Conservation (phyloP, 495 filamentous ascomycete genomes). For the Barbatosphaeria neglecta region DNA sequence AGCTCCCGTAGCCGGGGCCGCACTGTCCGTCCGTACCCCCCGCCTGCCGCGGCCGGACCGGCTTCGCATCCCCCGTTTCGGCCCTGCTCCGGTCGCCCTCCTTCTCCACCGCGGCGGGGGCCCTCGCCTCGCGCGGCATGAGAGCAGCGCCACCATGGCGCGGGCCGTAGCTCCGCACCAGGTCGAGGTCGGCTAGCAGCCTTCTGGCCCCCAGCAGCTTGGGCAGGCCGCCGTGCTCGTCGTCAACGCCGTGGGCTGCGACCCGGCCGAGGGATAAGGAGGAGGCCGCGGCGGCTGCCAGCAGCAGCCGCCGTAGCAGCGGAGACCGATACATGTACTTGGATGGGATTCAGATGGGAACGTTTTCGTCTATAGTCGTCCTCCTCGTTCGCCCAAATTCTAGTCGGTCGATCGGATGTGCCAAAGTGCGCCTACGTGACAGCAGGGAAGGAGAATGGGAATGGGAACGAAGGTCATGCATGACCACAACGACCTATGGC, state of each 20-base stretch:
- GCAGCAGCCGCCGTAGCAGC: background rate
- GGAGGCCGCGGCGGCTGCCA: no score
- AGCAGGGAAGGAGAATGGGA: background rate
- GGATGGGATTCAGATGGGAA: no score
- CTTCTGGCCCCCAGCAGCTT: slow-evolving; percentile 10
- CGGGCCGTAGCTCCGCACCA: background rate
- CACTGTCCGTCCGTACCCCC: slow-evolving; percentile 4
- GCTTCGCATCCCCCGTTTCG: background rate
- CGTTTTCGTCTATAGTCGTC: no score
- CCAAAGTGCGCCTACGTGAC: background rate
- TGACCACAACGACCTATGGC: no score
- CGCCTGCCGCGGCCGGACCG: background rate
- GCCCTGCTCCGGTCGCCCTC: background rate
- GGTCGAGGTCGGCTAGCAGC: slow-evolving; percentile 7
- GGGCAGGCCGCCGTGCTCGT: background rate
- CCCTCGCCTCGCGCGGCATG: no score
- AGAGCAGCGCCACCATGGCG: background rate
- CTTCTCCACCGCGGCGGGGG: background rate
- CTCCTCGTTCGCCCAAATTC: no score
- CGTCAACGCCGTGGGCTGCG: background rate
- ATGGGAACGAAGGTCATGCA: background rate
- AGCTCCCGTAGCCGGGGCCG: slow-evolving; percentile 20
- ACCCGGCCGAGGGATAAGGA: background rate
- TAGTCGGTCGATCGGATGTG: no score
- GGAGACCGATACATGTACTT: background rate